Base-by-base conservation (phyloP, 192 early-diverging fungal species). In the Pilaira anomala region DNA sequence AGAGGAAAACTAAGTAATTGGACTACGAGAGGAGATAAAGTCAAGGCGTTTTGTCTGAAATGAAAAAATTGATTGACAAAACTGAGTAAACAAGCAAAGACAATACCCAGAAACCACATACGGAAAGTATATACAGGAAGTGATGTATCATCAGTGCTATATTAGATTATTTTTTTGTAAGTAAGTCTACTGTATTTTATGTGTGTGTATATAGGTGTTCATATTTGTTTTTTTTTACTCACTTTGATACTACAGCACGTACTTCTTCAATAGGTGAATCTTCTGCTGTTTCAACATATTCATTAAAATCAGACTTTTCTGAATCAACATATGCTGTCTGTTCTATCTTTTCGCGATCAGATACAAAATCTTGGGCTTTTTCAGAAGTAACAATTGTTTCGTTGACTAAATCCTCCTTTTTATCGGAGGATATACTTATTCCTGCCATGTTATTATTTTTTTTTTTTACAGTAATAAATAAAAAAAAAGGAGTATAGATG, bases 1-100 rank as follows among this genome's bases (percentile, higher is more conserved):
- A 82, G 0, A n/a, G 82, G 80, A 66, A 68, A 84, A 11, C 76
- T 63, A n/a, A 84, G 24, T 42, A 84, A 61, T 30, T 82, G 82
- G 55, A 79, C 61, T 19, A 81, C 73, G 11, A 83, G 48, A 16
- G 78, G 56, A 3, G 75, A 68, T 7, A 83, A 62, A 22, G 46
- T 62, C 53, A 83, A 62, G 3, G 79, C 69, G 33, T 69, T 71
- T 40, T 71, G 52, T 41, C 82, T 75, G 71, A 73, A 83, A 67
- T 69, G 81, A 48, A 80, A 80, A 69, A 80, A 60, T 28, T 60
- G 69, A 52, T 70, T 78, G 57, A 80, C 74, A 30, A 78, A 77
- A 49, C 65, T 65, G 18, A 83, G 71, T n/a, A 64, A 53, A 24
- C 55, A 60, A 25, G 66, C 70, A 33, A 83, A 76, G 33, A 76